Percentiles rank a stretch among this genome's conserved stretches.
These are phyloP conservation scores for Candida labiduridarum DNA, from an alignment of 1,139 yeast genomes.

Conservation along the genomic window DNA sequence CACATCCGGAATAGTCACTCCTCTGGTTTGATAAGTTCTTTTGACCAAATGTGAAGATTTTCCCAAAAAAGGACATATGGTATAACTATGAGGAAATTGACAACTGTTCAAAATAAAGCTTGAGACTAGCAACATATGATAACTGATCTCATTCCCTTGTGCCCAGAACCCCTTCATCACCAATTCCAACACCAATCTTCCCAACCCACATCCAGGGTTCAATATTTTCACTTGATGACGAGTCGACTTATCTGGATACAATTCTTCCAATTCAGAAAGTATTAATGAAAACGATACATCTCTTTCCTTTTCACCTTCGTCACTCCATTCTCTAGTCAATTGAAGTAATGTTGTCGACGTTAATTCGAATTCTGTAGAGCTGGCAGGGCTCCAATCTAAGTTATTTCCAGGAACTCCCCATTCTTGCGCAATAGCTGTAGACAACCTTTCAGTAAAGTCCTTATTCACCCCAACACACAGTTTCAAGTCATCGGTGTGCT, in stretches of 20 bases:
- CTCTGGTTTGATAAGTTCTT: slow-evolving; percentile 50
- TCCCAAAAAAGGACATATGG: slow-evolving; percentile 58
- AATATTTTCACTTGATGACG: slow-evolving; percentile 52
- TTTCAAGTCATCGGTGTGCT: slow-evolving; percentile 46
- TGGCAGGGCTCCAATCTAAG: slow-evolving; percentile 47
- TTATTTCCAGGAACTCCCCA: slow-evolving; percentile 54
- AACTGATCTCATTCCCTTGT: slow-evolving; percentile 86
- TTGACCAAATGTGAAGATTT: slow-evolving; percentile 49
- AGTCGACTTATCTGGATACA: slow-evolving; percentile 42
- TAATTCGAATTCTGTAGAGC: slow-evolving; percentile 56
- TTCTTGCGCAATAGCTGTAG: slow-evolving; percentile 45
- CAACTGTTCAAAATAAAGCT: slow-evolving; percentile 63
- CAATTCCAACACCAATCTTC: slow-evolving; percentile 73
- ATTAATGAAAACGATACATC: slow-evolving; percentile 47
- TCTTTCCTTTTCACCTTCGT: slow-evolving; percentile 61
- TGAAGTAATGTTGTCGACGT: slow-evolving; percentile 66
- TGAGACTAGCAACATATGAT: slow-evolving; percentile 76
- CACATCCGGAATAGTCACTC: slow-evolving; percentile 55
- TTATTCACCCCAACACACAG: slow-evolving; percentile 53
- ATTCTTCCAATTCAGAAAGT: slow-evolving; percentile 40
- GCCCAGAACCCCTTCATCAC: slow-evolving; percentile 67
- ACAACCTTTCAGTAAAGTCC: slow-evolving; percentile 49
- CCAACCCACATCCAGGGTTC: slow-evolving; percentile 86
- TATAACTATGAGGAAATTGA: slow-evolving; percentile 35
- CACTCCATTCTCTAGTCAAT: slow-evolving; percentile 75